Evolutionary conservation across 1,284 basidiomycete species (phyloP).

Genomic region (Puccinia horiana): DNA sequence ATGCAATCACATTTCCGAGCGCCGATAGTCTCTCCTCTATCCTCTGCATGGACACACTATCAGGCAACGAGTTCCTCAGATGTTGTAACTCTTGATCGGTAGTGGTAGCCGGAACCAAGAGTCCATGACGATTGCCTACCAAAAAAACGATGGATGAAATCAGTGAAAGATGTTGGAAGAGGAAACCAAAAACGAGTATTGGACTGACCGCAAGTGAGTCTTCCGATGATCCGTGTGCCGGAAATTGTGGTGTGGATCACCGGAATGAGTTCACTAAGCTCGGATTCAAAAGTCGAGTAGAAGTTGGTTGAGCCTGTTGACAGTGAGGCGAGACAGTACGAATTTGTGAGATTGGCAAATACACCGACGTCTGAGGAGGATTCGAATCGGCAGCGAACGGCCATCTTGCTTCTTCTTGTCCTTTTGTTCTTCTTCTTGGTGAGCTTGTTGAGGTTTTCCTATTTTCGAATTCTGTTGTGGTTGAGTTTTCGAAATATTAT

Average conservation of each 20-base stretch:
- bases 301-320: slow-evolving; percentile 85
- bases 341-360: slow-evolving; percentile 82
- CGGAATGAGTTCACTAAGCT: slow-evolving; percentile 83
- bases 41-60: slow-evolving; percentile 85
- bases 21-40: slow-evolving; percentile 95
- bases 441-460: background rate
- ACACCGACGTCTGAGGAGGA: slow-evolving; percentile 55
- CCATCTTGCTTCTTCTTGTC: slow-evolving; percentile 14
- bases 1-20: slow-evolving; percentile 96
- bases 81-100: slow-evolving; percentile 99
- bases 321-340: slow-evolving; percentile 52
- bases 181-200: too few relatives aligned
- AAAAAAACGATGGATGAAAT: background rate
- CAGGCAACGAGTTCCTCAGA: slow-evolving; percentile 92
- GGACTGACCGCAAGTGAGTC: slow-evolving; percentile 77
- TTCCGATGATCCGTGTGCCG: slow-evolving; percentile 90
- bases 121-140: slow-evolving; percentile 77
- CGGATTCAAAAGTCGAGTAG: slow-evolving; percentile 67
- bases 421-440: background rate
- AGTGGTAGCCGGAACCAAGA: slow-evolving; percentile 91
- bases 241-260: slow-evolving; percentile 96
- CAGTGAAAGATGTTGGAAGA: background rate
- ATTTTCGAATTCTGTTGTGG: background rate
- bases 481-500: too few relatives aligned
- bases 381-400: slow-evolving; percentile 47